Conservation (phyloP, 306 rosid species). For the Ceratonia siliqua region DNA sequence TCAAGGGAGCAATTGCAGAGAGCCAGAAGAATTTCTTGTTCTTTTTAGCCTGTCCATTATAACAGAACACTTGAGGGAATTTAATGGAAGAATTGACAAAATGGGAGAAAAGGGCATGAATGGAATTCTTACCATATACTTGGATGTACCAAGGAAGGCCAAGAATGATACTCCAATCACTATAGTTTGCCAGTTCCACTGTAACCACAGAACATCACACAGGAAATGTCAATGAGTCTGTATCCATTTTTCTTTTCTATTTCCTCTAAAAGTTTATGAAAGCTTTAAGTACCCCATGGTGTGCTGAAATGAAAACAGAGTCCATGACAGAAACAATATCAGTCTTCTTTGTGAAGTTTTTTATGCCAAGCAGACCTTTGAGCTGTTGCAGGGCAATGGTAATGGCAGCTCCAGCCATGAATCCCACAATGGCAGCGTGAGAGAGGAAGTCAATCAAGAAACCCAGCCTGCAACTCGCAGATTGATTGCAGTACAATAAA, state of each 20-base stretch:
- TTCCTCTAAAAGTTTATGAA: not conserved
- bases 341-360: constrained; percentile 65
- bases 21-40: constrained; percentile 77
- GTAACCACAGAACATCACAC: constrained; percentile 29
- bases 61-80: constrained; percentile 14
- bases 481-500: too few relatives aligned
- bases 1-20: constrained; percentile 81
- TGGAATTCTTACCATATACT: constrained; percentile 58
- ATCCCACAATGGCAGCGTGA: constrained; percentile 90
- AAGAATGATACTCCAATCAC: constrained; percentile 67
- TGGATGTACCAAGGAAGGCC: constrained; percentile 61
- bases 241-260: not conserved
- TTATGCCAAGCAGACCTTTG: constrained; percentile 77
- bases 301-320: constrained; percentile 53
- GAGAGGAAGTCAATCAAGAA: constrained; percentile 87
- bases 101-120: not conserved
- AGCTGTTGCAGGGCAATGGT: constrained; percentile 90
- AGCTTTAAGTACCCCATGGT: constrained; percentile 64
- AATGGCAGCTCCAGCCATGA: constrained; percentile 91
- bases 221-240: not conserved
- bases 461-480: constrained; percentile 72
- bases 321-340: constrained; percentile 71
- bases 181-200: constrained; percentile 96
- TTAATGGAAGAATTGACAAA: not conserved
- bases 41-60: constrained; percentile 59